Evolutionary conservation across 345 rosid species (phyloP), one percentile per base, ranked within the genome.

Genomic region (Turritis glabra): DNA sequence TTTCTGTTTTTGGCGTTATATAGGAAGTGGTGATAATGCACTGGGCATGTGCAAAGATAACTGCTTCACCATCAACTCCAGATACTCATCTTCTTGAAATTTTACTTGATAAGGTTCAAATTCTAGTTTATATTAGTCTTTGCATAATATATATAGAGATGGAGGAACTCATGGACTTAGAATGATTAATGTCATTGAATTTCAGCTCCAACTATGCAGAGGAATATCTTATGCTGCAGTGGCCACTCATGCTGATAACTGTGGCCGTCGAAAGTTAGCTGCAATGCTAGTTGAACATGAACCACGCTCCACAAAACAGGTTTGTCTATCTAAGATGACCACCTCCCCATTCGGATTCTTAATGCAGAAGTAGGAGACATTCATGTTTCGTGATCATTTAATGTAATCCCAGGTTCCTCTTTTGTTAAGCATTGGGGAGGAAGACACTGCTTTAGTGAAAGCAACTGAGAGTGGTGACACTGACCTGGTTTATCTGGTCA

Each of bases 1-100:
- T 51, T 60, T 66, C 55, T 51, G 55, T 69, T 22, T 3, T 64
- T 72, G 77, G 71, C 21, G 43, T 79, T 48, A 33, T 63, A 18
- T 63, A 92, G 99, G 99, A 92, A 82, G 92, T 88, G 80, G 99
- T 92, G 75, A 86, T 95, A 83, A 95, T 92, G 97, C 99, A 95
- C 66, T 95, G 99, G 99, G 91, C 99, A 12, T 92, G 99, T 82
- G 82, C 91, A 19, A 95, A 92, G 85, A 90, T 95, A 79, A 85
- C 97, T 51, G 89, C 97, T 81, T 95, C 96, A 22, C 82, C 88
- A 76, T 85, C 99, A 61, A 87, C 88, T 81, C 90, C 97, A 44
- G 99, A 95, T 80, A 78, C 87, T 64, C 72, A 80, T 65, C 97
- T 95, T 79, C 89, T 95, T 74, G 97, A 95, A 77, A 84, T 90